Base-by-base conservation (phyloP, 306 rosid species). In the Nissolia schottii region DNA sequence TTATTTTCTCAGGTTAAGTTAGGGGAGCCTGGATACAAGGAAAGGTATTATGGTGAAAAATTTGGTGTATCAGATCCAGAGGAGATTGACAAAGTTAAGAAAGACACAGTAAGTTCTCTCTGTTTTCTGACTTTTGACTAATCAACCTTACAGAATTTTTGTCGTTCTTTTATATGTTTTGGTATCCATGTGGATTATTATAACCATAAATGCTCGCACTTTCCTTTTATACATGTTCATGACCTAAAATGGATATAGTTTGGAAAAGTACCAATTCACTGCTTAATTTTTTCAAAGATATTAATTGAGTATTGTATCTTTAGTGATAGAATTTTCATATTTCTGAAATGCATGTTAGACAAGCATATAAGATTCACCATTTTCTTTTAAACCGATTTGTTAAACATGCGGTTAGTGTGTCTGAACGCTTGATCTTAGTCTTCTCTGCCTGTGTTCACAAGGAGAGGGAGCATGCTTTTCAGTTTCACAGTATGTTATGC, bases 1-100 rank as follows among this genome's bases (percentile, higher is more conserved):
- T 55, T 48, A 54, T 73, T 56, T 74, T 73, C 50, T 71, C 87
- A 94, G 98, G 89, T 94, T 69, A 94, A 85, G 83, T 85, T 94
- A 70, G 97, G 96, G 80, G 96, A 91, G 84, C 91, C 97, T 45
- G 98, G 98, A 73, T 91, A 91, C 88, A 94, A 86, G 80, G 97
- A 85, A 75, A 86, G 98, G 87, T 94, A 94, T 77, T 94, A 91
- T 80, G 83, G 88, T 15, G 98, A 91, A 85, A 94, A 94, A 77
- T 94, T 91, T 79, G 86, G 84, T 75, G 89, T 77, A 68, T 72
- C 83, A 19, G 73, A 55, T 41, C 77, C 63, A 9, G 92, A 83
- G 79, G 89, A 89, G 74, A 89, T 89, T 76, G 91, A 88, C 9
- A 77, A 76, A 79, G 72, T 89, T 22, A 91, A 40, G 73, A 83